A percentile compares a stretch with the other conserved stretches of the same genome.
phyloP scores from a whole-genome alignment of 352 stramenopile genomes.

The Albugo laibachii region DNA sequence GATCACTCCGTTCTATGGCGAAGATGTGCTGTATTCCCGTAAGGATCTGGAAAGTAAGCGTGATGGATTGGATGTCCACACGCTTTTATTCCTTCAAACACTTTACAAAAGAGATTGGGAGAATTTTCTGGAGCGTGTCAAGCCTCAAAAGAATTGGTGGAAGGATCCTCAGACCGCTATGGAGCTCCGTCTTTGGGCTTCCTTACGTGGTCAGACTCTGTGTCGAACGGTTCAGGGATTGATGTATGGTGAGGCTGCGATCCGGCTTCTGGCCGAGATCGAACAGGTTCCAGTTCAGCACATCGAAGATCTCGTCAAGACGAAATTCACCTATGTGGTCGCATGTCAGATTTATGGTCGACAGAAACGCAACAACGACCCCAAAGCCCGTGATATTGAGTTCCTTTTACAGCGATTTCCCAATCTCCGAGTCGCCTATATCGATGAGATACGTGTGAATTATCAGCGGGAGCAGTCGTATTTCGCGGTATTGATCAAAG shows the following conservation, averaged over 20 bases:
- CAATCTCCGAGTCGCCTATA: constrained; percentile 96
- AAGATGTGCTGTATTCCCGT: constrained; percentile 95
- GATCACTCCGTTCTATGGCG: constrained; percentile 97
- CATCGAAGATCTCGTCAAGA: constrained; percentile 92
- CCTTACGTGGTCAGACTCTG: constrained; percentile 92
- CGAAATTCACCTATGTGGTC: constrained; percentile 99
- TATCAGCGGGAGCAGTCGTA: constrained; percentile 89
- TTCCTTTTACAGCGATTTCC: constrained; percentile 93
- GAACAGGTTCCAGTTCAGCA: constrained; percentile 80
- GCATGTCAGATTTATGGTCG: constrained; percentile 96
- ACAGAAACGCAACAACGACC: constrained; percentile 97
- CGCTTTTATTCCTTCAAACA: constrained; percentile 84
- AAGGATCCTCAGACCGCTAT: constrained; percentile 69
- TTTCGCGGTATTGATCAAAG: constrained; percentile 96
- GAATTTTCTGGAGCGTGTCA: constrained; percentile 94
- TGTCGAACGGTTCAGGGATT: constrained; percentile 95
- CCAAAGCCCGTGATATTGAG: constrained; percentile 97
- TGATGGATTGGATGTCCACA: constrained; percentile 81
- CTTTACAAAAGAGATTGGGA: constrained; percentile 96
- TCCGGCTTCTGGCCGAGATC: constrained; percentile 92
- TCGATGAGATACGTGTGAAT: constrained; percentile 93
- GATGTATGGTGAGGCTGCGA: constrained; percentile 98
- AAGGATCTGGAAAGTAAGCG: constrained; percentile 92
- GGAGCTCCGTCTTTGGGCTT: constrained; percentile 95
- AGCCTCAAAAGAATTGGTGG: constrained; percentile 85